Percentiles rank a stretch among this genome's conserved stretches.
These are phyloP conservation scores for Anthoceros angustus DNA, from an alignment of 225 moss, liverwort and hornwort species.

Conservation along the genomic window DNA sequence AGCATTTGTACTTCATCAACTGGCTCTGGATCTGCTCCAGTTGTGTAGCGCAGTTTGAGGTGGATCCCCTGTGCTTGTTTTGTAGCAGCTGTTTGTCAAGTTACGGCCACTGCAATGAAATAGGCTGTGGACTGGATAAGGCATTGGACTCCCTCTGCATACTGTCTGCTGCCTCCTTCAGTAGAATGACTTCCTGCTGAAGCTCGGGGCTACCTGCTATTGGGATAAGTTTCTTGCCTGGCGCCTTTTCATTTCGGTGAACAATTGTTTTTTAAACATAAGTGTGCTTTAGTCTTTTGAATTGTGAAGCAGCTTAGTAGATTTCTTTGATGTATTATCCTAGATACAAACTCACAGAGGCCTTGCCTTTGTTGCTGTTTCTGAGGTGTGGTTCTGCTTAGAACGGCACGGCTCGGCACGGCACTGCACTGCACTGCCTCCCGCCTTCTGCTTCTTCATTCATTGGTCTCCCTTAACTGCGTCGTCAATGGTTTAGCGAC, in stretches of 20 bases:
- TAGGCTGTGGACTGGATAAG: constrained; percentile 47
- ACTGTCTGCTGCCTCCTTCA: constrained; percentile 63
- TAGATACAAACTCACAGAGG: constrained; percentile 79
- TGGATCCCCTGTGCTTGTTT: constrained; percentile 46
- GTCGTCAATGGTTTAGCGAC: constrained; percentile 3
- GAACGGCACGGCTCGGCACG: constrained; percentile 99
- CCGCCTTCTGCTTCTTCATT: constrained; percentile 35
- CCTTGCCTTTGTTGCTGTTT: constrained; percentile 99
- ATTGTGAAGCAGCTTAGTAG: constrained; percentile 18
- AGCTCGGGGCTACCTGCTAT: constrained; percentile 82
- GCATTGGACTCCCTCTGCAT: constrained; percentile 74
- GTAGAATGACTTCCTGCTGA: constrained; percentile 81
- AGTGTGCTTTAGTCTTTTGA: constrained; percentile 26
- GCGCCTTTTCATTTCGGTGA: constrained; percentile 57
- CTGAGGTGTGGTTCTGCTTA: constrained; percentile 99
- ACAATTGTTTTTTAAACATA: constrained; percentile 33
- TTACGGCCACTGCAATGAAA: constrained; percentile 45
- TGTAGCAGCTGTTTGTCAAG: constrained; percentile 76
- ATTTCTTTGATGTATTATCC: constrained; percentile 18
- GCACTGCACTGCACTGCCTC: constrained; percentile 88
- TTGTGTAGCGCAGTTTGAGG: constrained; percentile 85
- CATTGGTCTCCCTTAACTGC: constrained; percentile 6
- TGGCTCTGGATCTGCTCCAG: constrained; percentile 47
- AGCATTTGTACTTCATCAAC: constrained; percentile 62
- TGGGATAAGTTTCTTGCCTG: constrained; percentile 78